Conservation (phyloP, 371 early-diverging fungal genomes). For the Mortierella sp. region DNA sequence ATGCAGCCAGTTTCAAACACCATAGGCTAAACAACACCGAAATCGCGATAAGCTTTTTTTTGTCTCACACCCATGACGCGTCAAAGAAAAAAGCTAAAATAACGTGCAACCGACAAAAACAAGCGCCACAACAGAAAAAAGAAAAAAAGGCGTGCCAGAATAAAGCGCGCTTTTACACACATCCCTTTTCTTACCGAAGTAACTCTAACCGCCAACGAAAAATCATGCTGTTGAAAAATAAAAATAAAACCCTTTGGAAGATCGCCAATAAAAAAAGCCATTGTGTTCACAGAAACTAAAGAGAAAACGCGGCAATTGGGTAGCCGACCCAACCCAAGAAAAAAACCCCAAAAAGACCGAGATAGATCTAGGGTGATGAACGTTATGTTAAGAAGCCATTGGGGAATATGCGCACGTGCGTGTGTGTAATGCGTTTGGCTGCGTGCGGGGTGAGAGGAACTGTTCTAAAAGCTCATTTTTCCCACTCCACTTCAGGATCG, state of each 20-base stretch:
- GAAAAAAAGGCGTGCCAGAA: no score
- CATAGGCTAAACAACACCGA: not conserved
- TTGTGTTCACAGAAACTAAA: no score
- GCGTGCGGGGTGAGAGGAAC: not conserved
- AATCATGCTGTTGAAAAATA: no score
- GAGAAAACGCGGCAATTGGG: no score
- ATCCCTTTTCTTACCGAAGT: not conserved
- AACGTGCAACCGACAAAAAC: not conserved
- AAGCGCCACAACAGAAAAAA: not conserved
- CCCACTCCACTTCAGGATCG: not conserved
- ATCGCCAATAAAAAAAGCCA: no score
- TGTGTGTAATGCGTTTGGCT: not conserved
- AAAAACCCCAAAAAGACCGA: not conserved
- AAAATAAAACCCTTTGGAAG: no score
- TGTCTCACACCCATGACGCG: not conserved
- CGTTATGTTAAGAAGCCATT: not conserved
- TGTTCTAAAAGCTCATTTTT: not conserved
- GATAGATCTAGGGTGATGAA: conserved; percentile 8
- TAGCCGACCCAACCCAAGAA: no score
- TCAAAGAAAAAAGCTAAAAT: not conserved
- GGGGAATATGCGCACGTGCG: not conserved
- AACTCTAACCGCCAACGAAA: not conserved
- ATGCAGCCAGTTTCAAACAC: not conserved
- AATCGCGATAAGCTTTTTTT: not conserved
- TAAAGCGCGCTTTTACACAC: no score